Percentiles rank a stretch among this genome's conserved stretches.
phyloP scores from a whole-genome alignment of 345 rosid species.

The Lepidium africanum region DNA sequence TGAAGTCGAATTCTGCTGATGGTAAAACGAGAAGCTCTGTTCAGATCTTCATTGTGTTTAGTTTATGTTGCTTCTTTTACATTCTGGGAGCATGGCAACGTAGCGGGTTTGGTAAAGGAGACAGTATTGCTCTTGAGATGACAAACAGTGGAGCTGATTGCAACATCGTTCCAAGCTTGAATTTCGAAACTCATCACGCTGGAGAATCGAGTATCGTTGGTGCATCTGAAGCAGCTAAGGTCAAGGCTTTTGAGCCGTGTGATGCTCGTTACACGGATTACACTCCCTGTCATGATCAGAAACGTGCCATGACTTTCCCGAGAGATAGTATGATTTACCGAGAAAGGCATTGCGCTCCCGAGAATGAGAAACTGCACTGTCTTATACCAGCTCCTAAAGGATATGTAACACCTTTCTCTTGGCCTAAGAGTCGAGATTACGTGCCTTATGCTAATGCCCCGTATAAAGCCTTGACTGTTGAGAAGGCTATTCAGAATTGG shows the following conservation, averaged over 20 bases:
- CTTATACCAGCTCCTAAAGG: slow-evolving; percentile 92
- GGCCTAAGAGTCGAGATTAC: slow-evolving; percentile 99
- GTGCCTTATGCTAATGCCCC: slow-evolving; percentile 99
- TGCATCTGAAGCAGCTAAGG: slow-evolving; percentile 44
- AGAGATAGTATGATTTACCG: slow-evolving; percentile 89
- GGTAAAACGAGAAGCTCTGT: slow-evolving; percentile 81
- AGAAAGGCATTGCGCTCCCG: slow-evolving; percentile 85
- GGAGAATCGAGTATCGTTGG: slow-evolving; percentile 44
- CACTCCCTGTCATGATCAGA: slow-evolving; percentile 97
- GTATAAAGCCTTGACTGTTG: slow-evolving; percentile 92
- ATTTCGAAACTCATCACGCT: slow-evolving; percentile 89
- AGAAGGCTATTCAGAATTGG: slow-evolving; percentile 99
- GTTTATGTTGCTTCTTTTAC: slow-evolving; percentile 88
- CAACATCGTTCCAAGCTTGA: slow-evolving; percentile 60
- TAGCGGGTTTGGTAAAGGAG: slow-evolving; percentile 98
- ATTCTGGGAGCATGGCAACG: slow-evolving; percentile 96
- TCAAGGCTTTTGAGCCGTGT: slow-evolving; percentile 64
- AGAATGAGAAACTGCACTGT: slow-evolving; percentile 68
- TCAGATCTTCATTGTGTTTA: slow-evolving; percentile 71
- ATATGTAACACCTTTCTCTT: slow-evolving; percentile 89
- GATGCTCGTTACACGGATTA: slow-evolving; percentile 59
- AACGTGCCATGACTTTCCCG: slow-evolving; percentile 93
- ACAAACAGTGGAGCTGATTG: slow-evolving; percentile 79
- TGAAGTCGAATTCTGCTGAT: slow-evolving; percentile 62
- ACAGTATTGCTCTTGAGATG: slow-evolving; percentile 80